Conservation (phyloP, 352 stramenopile genomes). For the Phytopythium mirpurense region DNA sequence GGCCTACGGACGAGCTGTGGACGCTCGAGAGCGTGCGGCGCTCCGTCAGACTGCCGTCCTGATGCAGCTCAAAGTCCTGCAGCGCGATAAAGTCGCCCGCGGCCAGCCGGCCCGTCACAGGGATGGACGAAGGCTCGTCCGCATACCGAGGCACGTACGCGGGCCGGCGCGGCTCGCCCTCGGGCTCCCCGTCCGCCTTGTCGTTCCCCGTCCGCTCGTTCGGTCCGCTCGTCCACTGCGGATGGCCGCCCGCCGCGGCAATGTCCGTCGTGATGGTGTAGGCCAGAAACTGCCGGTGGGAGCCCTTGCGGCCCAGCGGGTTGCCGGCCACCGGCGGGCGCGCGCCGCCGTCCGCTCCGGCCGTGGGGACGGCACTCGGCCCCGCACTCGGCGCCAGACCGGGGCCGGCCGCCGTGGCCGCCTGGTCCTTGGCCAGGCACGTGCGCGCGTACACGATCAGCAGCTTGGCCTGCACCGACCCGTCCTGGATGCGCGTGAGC, state of each 20-base stretch:
- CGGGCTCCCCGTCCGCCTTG: neutral
- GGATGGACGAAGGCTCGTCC: neutral
- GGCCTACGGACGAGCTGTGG: slow-evolving; percentile 15
- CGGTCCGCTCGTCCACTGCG: no score
- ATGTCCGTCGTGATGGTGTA: slow-evolving; percentile 32
- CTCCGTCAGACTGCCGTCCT: slow-evolving; percentile 23
- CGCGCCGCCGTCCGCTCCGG: neutral
- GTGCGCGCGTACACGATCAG: slow-evolving; percentile 72
- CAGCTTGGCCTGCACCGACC: slow-evolving; percentile 59
- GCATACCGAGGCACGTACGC: neutral
- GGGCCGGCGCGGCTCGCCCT: neutral
- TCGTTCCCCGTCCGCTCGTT: no score
- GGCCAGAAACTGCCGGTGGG: slow-evolving; percentile 26
- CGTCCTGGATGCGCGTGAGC: slow-evolving; percentile 55
- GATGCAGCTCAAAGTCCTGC: slow-evolving; percentile 40
- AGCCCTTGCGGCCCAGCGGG: slow-evolving; percentile 28
- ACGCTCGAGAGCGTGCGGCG: slow-evolving; percentile 16
- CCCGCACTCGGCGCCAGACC: no score
- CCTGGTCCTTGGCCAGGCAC: slow-evolving; percentile 57
- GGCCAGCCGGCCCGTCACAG: neutral
- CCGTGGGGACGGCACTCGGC: no score
- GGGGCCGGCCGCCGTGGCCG: neutral
- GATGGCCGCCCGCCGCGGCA: neutral
- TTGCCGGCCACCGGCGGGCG: slow-evolving; percentile 19
- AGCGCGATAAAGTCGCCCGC: slow-evolving; percentile 45